Percentiles rank a stretch among this genome's conserved stretches.
Conservation (phyloP, 2,329 filamentous ascomycete species). For the Fusarium fujikuroi region DNA sequence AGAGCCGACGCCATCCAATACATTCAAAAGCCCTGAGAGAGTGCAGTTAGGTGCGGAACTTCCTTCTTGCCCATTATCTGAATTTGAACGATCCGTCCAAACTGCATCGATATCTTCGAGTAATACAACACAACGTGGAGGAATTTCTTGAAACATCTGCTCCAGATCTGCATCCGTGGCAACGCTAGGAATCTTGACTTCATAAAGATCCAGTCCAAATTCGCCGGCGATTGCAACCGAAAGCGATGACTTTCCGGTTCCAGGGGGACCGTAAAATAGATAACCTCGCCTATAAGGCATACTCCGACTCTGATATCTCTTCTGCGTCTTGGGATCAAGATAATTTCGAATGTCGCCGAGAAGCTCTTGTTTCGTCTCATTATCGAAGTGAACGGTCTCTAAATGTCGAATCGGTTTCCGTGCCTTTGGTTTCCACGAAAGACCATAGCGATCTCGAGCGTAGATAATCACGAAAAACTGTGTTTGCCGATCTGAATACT, state of each 20-base stretch:
- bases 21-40: constrained; percentile 74
- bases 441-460: constrained; percentile 56
- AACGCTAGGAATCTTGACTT: constrained; percentile 60
- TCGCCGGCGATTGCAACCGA: constrained; percentile 63
- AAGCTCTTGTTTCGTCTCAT: constrained; percentile 57
- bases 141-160: constrained; percentile 64
- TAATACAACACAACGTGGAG: constrained; percentile 63
- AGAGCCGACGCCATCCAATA: constrained; percentile 75
- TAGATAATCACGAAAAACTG: constrained; percentile 64
- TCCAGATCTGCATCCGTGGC: constrained; percentile 61
- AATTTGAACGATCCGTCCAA: constrained; percentile 43
- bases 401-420: constrained; percentile 60
- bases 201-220: constrained; percentile 62
- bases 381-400: constrained; percentile 63
- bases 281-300: constrained; percentile 62
- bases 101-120: constrained; percentile 65
- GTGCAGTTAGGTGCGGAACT: constrained; percentile 52
- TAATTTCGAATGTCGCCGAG: constrained; percentile 64
- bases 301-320: constrained; percentile 70
- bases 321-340: constrained; percentile 57
- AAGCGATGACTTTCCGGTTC: constrained; percentile 69
- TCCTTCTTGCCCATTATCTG: constrained; percentile 31
- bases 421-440: constrained; percentile 60
- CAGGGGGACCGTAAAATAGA: constrained; percentile 71
- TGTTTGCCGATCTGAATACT: constrained; percentile 59